Evolutionary conservation across 2,329 filamentous ascomycete genomes (phyloP).

Genomic region (Claviceps sp.): DNA sequence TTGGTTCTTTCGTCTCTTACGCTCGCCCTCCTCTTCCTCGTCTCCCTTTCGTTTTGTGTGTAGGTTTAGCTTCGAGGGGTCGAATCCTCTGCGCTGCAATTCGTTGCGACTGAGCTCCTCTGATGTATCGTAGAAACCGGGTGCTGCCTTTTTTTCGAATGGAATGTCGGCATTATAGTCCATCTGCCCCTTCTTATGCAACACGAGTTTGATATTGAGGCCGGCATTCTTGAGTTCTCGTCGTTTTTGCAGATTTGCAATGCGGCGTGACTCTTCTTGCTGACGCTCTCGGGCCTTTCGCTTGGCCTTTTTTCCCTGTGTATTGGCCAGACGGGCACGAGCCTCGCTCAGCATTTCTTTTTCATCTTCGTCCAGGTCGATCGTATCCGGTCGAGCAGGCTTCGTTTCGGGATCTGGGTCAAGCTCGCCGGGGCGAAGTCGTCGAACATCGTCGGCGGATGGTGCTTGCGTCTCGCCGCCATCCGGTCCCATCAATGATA

Average conservation of each 20-base stretch:
- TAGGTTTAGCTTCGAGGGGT: constrained; percentile 83
- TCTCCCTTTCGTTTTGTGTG: constrained; percentile 90
- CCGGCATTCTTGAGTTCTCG: constrained; percentile 94
- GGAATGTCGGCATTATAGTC: constrained; percentile 99
- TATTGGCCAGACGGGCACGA: constrained; percentile 89
- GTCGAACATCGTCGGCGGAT: constrained; percentile 81
- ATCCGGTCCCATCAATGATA: constrained; percentile 73
- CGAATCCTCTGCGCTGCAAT: constrained; percentile 68
- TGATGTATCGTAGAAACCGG: constrained; percentile 84
- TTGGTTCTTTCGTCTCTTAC: constrained; percentile 79
- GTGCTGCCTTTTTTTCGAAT: constrained; percentile 81
- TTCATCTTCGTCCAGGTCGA: constrained; percentile 96
- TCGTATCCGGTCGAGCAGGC: constrained; percentile 87
- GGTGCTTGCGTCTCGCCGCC: constrained; percentile 80
- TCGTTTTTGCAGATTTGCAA: constrained; percentile 87
- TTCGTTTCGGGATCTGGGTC: constrained; percentile 97
- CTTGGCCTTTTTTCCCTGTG: constrained; percentile 98
- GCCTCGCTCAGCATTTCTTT: constrained; percentile 99
- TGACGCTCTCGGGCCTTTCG: constrained; percentile 91
- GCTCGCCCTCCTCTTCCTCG: constrained; percentile 68
- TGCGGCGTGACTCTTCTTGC: constrained; percentile 80
- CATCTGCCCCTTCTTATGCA: constrained; percentile 91
- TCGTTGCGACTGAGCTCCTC: constrained; percentile 78
- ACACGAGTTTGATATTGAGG: constrained; percentile 93
- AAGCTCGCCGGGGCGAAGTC: constrained; percentile 79